Conservation (phyloP, 2,329 filamentous ascomycete species). For the Nemania bipapillata region DNA sequence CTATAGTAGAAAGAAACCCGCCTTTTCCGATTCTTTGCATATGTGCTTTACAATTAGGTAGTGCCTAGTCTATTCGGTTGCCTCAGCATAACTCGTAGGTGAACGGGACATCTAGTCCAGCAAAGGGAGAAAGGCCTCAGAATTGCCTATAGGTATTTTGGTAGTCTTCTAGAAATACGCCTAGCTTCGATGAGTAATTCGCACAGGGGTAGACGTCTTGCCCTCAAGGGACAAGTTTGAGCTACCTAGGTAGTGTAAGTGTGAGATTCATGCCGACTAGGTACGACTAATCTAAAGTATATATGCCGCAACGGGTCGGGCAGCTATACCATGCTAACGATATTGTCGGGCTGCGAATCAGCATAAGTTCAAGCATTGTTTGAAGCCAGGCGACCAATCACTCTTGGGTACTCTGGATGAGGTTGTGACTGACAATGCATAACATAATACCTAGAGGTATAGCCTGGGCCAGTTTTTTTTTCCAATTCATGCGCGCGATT, state of each 20-base stretch:
- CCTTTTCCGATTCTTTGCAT: not conserved
- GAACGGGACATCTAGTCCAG: not conserved
- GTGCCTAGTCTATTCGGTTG: not conserved
- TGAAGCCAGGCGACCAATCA: constrained; percentile 14
- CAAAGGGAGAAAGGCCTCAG: no score
- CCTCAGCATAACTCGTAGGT: constrained; percentile 18
- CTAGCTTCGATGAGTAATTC: not conserved
- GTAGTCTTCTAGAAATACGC: constrained; percentile 24
- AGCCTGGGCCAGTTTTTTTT: constrained; percentile 15
- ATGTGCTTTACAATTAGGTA: constrained; percentile 4
- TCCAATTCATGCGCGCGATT: constrained; percentile 23
- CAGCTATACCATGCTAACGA: constrained; percentile 21
- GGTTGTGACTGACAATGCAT: constrained; percentile 11
- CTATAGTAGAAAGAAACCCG: not conserved
- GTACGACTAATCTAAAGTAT: not conserved
- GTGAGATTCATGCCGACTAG: constrained; percentile 27
- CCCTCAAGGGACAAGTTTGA: constrained; percentile 19
- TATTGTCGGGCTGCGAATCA: constrained; percentile 18
- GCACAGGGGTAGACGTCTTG: not conserved
- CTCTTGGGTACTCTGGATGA: constrained; percentile 6
- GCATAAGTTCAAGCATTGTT: not conserved
- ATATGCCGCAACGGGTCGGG: constrained; percentile 14
- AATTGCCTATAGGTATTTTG: not conserved
- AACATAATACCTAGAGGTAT: not conserved
- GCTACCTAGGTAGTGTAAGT: constrained; percentile 13